phyloP scores from a whole-genome alignment of 176 grass and related monocot species.

The Bromus sterilis region DNA sequence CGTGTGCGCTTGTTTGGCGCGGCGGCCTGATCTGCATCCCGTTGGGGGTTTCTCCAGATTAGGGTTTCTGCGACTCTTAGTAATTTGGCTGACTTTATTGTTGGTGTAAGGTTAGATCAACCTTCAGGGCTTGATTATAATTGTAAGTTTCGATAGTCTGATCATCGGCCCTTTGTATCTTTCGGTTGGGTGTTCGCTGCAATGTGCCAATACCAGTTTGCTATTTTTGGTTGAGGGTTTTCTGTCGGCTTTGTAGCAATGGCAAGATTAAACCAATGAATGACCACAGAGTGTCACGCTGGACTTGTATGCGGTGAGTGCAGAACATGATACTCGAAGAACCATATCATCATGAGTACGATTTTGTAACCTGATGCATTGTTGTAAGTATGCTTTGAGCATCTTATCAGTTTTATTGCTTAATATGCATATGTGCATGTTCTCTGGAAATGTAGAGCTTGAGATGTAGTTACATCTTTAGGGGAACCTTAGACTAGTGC shows the following conservation, averaged over 20 bases:
- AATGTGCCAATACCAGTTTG: background rate
- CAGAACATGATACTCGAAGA: background rate
- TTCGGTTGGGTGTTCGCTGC: background rate
- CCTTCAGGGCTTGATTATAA: background rate
- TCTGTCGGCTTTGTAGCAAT: background rate
- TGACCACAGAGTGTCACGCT: background rate
- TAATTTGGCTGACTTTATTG: background rate
- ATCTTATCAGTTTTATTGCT: background rate
- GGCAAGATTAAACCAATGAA: background rate
- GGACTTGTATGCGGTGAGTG: background rate
- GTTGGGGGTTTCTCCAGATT: background rate
- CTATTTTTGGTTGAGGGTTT: background rate
- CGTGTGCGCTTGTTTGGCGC: background rate
- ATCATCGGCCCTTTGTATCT: background rate
- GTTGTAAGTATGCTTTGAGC: background rate
- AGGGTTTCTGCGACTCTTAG: slow-evolving; percentile 24
- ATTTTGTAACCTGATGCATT: background rate
- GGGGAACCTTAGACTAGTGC: background rate
- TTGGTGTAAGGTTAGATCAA: background rate
- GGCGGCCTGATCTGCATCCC: slow-evolving; percentile 10
- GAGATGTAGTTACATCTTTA: background rate
- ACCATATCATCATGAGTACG: background rate
- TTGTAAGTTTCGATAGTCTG: background rate
- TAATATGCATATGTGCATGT: background rate
- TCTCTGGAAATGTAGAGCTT: background rate